Conservation (phyloP, 2,329 filamentous ascomycete genomes). For the Aspergillus hortae region DNA sequence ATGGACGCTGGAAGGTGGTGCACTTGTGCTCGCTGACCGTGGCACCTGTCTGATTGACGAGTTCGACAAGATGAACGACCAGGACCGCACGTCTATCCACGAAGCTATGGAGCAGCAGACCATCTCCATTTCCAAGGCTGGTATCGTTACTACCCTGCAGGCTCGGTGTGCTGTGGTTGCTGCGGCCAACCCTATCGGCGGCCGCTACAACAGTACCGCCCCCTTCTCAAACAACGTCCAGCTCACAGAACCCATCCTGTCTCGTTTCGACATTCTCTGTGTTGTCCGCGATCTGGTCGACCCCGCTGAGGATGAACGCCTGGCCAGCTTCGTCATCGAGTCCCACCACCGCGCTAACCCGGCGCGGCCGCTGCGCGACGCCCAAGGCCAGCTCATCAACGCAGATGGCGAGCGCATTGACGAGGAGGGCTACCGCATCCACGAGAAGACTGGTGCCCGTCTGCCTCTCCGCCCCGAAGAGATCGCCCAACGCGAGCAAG, state of each 20-base stretch:
- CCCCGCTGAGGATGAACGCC: slow-evolving; percentile 82
- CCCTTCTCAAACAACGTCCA: slow-evolving; percentile 97
- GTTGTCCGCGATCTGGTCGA: slow-evolving; percentile 96
- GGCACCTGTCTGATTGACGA: slow-evolving; percentile 97
- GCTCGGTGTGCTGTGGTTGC: slow-evolving; percentile 95
- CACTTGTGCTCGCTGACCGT: slow-evolving; percentile 88
- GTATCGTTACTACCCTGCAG: slow-evolving; percentile 95
- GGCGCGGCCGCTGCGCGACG: slow-evolving; percentile 48
- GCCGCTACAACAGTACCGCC: slow-evolving; percentile 92
- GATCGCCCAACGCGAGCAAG: slow-evolving; percentile 32
- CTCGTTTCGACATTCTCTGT: slow-evolving; percentile 95
- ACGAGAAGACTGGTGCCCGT: slow-evolving; percentile 38
- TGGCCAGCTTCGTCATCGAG: slow-evolving; percentile 91
- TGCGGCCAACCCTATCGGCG: slow-evolving; percentile 92
- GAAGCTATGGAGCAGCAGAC: slow-evolving; percentile 99
- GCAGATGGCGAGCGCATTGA: slow-evolving; percentile 56
- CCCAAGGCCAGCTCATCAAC: slow-evolving; percentile 42
- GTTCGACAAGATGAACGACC: slow-evolving; percentile 99
- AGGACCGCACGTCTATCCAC: slow-evolving; percentile 96
- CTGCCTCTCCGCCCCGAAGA: slow-evolving; percentile 45
- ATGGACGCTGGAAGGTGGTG: slow-evolving; percentile 96
- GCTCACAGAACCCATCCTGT: slow-evolving; percentile 93
- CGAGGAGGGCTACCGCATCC: slow-evolving; percentile 53
- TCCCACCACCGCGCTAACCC: slow-evolving; percentile 91
- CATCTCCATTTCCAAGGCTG: slow-evolving; percentile 97